Conservation (phyloP, 495 filamentous ascomycete genomes). For the Penicillium pancosmium region DNA sequence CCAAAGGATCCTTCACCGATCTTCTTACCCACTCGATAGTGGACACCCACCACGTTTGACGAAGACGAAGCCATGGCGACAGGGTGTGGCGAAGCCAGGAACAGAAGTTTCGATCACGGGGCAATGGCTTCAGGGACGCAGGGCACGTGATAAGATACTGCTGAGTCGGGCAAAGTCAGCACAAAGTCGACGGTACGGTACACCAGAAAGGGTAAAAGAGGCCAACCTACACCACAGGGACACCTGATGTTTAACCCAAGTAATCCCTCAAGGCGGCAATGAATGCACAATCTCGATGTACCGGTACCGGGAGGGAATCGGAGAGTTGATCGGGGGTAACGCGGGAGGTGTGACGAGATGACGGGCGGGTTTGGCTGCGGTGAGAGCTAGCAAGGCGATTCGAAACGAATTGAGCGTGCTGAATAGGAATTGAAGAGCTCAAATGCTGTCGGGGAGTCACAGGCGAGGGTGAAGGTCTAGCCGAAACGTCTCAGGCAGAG, state of each 20-base stretch:
- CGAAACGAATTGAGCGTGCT: conserved; percentile 13
- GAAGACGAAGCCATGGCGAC: conserved; percentile 84
- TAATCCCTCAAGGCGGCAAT: conserved; percentile 15
- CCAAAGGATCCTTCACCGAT: conserved; percentile 99
- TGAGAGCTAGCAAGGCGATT: conserved; percentile 1
- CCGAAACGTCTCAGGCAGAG: conserved; percentile 12
- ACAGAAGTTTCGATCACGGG: conserved; percentile 28
- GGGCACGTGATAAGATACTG: conserved; percentile 33
- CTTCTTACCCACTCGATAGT: conserved; percentile 99
- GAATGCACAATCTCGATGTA: conserved; percentile 16
- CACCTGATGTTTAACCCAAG: conserved; percentile 15
- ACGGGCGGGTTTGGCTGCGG: neutral
- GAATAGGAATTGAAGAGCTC: conserved; percentile 16
- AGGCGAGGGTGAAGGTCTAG: neutral
- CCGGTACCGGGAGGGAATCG: conserved; percentile 8
- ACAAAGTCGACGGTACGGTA: conserved; percentile 12
- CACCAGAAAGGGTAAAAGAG: neutral
- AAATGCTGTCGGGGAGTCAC: conserved; percentile 16
- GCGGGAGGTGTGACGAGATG: conserved; percentile 5
- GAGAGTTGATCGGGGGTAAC: neutral
- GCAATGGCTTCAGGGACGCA: conserved; percentile 29
- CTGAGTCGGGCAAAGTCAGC: conserved; percentile 25
- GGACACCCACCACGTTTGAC: conserved; percentile 97
- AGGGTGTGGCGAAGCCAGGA: conserved; percentile 17
- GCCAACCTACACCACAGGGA: conserved; percentile 25